Base-by-base conservation (phyloP, 345 rosid genomes). In the Syzygium jambos region DNA sequence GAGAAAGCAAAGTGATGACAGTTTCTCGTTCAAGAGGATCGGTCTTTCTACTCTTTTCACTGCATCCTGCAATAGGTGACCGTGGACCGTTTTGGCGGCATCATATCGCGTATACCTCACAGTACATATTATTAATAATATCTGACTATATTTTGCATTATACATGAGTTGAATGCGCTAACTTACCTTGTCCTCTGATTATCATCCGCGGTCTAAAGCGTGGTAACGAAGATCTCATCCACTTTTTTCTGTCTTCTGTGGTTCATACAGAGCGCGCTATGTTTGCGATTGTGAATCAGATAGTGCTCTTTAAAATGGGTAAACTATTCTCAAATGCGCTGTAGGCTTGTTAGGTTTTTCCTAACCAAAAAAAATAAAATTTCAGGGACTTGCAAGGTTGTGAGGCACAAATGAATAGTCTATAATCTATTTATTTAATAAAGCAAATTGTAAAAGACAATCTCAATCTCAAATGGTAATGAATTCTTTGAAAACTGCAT, bases 401-500 rank as follows among this genome's bases (percentile, higher is more conserved):
- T 73, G 49, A 73, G 65, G 25, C 49, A 9, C 13, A 73, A 34
- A 34, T 19, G 49, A 68, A 9, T 21, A 19, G 38, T 34, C 4
- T 73, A 34, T 73, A 73, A 73, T 73, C 0, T 57, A 57, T 2
- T 23, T 57, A 25, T 57, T 25, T 22, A 22, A 23, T 22, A 9
- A 9, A 56, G 61, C 61, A 56, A 56, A 56, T 56, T 2, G 46
- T 34, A 0, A 34, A 17, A 9, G 46, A 17, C 25, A 9, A 17
- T 9, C 80, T 19, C 80, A 34, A 68, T 68, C 41, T 68, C 19
- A 34, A 17, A 34, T 0, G 1, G 0, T 0, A 17, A 68, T 17
- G 13, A 68, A 34, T 34, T 8, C 46, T 34, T 68, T 68, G 46
- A 34, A 34, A 68, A 34, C 23, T 30, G 0, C 23, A 9, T 41